Base-by-base conservation (phyloP, 164 flowering plant genomes). In the Nymphaea colorata region DNA sequence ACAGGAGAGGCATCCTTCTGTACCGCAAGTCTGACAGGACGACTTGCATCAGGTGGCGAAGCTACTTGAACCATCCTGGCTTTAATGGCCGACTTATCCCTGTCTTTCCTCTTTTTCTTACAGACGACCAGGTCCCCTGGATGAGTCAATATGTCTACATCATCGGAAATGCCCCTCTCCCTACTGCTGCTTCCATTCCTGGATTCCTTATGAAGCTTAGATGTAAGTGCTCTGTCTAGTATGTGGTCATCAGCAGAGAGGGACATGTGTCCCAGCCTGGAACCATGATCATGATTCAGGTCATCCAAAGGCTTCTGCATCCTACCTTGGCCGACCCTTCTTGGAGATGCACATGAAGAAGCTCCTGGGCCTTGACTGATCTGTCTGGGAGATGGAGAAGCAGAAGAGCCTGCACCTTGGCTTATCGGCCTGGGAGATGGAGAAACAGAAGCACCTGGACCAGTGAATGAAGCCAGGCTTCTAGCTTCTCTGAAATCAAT, bases 51-150 rank as follows among this genome's bases (percentile, higher is more conserved):
- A 0, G 84, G 79, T 0, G 93, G 97, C 44, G 92, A 88, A 61
- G 64, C 42, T 14, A 78, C 82, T 5, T 91, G 90, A 15, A 86
- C 86, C 25, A 77, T 68, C 67, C 96, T 84, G 0, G 86, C 59
- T 74, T 86, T 89, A 44, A 72, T 57, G 36, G 67, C 76, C 2
- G 84, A 73, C 76, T 95, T 95, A 45, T 95, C 98, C 76, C 98
- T 74, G 62, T 95, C 99, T 70, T 92, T 95, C 75, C 99, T 86
- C 78, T 83, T 95, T 82, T 90, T 92, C 83, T 95, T 95, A 87
- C 97, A 87, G 53, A 89, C 85, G 47, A 95, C 99, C 44, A 95
- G 83, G 44, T 95, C 98, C 3, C 99, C 98, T 6, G 98, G 99
- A 76, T 92, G 98, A 55, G 96, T 76, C 15, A 79, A 79, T 59